Conservation (phyloP, 75 land plant genomes). For the Pinus albicaulis region DNA sequence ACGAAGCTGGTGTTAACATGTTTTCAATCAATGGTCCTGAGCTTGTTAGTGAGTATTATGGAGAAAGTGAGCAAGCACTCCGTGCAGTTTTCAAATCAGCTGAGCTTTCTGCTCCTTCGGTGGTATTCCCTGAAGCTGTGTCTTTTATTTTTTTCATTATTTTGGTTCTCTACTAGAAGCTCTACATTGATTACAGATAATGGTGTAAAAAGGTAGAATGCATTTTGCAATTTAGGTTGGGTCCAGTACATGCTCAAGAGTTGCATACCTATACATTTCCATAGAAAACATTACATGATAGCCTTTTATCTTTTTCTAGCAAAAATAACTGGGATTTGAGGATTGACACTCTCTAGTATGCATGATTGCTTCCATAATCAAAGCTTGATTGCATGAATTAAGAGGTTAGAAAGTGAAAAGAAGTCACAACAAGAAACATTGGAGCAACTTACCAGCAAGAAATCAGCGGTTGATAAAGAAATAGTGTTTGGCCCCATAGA, state of each 20-base stretch:
- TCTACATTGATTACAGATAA: background rate
- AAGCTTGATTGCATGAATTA: too few species aligned
- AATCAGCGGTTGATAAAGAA: too few species aligned
- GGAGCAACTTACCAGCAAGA: too few species aligned
- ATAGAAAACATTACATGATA: background rate
- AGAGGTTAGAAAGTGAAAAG: too few species aligned
- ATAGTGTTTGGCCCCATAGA: too few species aligned
- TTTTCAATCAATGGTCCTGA: slow-evolving; percentile 92
- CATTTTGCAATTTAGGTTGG: too few species aligned
- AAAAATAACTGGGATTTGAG: background rate
- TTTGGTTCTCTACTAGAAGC: background rate
- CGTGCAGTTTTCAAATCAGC: slow-evolving; percentile 72
- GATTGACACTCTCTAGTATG: background rate
- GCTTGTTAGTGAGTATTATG: slow-evolving; percentile 77
- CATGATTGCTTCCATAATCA: too few species aligned
- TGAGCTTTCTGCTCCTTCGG: slow-evolving; percentile 69
- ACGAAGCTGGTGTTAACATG: slow-evolving; percentile 83
- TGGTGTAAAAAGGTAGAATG: background rate
- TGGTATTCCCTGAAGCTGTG: slow-evolving; percentile 47
- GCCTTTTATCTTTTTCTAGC: background rate
- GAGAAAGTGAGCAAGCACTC: slow-evolving; percentile 91
- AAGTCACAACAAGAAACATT: too few species aligned
- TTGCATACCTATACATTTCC: background rate
- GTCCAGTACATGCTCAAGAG: background rate
- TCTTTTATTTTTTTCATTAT: background rate